Percentiles rank a stretch among this genome's conserved stretches.
Conservation (phyloP, 108 stramenopile genomes). For the Fistulifera pelliculosa region DNA sequence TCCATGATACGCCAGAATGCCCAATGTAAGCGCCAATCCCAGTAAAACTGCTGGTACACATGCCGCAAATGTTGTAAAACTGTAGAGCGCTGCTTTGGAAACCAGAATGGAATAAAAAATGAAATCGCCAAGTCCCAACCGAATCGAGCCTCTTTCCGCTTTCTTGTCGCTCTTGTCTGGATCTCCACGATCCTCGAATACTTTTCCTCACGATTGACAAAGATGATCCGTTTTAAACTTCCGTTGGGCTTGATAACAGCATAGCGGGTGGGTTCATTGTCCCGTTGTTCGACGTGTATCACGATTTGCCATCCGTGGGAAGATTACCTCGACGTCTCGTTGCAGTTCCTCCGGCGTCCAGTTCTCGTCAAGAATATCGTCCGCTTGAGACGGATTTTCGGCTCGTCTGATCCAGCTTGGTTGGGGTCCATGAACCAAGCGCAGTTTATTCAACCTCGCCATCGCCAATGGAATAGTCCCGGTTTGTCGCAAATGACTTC, state of each 20-base stretch:
- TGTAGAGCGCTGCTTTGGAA: constrained; percentile 82
- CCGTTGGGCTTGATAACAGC: constrained; percentile 45
- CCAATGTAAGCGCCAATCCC: constrained; percentile 80
- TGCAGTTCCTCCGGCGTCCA: constrained; percentile 28
- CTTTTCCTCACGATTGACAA: constrained; percentile 44
- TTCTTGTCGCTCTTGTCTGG: constrained; percentile 23
- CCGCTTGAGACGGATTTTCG: background rate
- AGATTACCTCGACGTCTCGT: constrained; percentile 38
- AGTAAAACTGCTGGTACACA: constrained; percentile 78
- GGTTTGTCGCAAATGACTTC: background rate
- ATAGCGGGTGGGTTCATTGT: constrained; percentile 26
- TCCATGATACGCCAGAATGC: constrained; percentile 76
- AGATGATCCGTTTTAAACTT: constrained; percentile 38
- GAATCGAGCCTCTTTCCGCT: constrained; percentile 25
- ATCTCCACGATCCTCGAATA: constrained; percentile 20
- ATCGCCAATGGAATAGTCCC: constrained; percentile 48
- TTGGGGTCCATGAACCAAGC: constrained; percentile 17
- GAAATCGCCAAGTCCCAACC: constrained; percentile 83
- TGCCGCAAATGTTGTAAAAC: constrained; percentile 85
- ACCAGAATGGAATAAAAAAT: constrained; percentile 95
- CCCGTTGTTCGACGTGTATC: constrained; percentile 5
- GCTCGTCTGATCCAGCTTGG: constrained; percentile 4
- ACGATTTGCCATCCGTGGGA: constrained; percentile 61
- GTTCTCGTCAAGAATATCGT: background rate
- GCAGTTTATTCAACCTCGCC: constrained; percentile 55